Percentiles rank a stretch among this genome's conserved stretches.
Conservation (phyloP, 1,284 basidiomycete species). For the Cryptococcus neoformans region DNA sequence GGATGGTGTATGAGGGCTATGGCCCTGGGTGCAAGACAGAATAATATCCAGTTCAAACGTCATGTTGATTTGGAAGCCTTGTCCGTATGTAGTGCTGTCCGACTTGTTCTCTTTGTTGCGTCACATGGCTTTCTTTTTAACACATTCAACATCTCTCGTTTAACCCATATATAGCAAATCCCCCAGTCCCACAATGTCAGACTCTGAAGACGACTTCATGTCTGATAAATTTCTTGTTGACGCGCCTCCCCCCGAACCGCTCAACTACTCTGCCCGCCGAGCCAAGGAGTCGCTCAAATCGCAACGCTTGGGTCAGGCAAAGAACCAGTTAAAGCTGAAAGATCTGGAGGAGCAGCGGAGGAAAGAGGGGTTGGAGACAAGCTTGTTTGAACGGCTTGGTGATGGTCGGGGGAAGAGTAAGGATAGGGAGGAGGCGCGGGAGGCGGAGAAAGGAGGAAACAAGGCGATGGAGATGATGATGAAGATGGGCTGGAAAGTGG, state of each 20-base stretch:
- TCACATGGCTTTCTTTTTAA: too few species aligned
- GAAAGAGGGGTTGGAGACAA: conserved; percentile 35
- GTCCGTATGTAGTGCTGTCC: too few species aligned
- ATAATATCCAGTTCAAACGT: too few species aligned
- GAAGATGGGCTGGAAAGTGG: conserved; percentile 51
- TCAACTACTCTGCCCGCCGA: conserved; percentile 29
- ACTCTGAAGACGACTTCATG: conserved; percentile 51
- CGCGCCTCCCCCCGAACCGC: conserved; percentile 6
- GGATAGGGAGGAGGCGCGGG: not conserved
- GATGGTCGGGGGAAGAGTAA: not conserved
- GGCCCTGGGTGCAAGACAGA: too few species aligned
- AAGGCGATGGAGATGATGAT: conserved; percentile 47
- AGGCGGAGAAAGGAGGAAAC: conserved; percentile 12
- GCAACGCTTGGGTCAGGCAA: conserved; percentile 29
- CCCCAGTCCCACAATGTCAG: conserved; percentile 30
- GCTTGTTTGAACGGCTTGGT: conserved; percentile 25
- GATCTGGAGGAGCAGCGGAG: conserved; percentile 36
- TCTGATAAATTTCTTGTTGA: conserved; percentile 50
- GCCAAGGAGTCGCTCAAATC: conserved; percentile 18
- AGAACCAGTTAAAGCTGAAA: conserved; percentile 27
- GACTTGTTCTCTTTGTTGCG: too few species aligned
- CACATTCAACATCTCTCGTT: too few species aligned
- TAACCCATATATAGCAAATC: too few species aligned
- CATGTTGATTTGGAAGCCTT: too few species aligned
- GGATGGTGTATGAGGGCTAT: too few species aligned